These are phyloP conservation scores for Eucalyptus marginata DNA, from an alignment of 345 rosid species.

Conservation along the genomic window DNA sequence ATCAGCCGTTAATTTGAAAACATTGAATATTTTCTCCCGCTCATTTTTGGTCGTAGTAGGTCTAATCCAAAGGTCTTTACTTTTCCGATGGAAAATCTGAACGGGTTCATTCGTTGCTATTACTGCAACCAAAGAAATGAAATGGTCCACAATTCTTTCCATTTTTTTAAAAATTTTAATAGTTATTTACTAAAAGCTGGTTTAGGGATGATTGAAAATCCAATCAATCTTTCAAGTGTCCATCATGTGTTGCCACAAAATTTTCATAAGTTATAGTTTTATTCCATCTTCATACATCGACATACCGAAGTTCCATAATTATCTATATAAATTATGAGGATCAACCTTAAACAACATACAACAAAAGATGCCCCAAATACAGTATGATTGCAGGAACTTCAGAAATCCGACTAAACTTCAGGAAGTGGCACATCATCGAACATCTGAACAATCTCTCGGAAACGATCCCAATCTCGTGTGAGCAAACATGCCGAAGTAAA, in stretches of 20 bases:
- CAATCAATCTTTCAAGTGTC: too few relatives aligned
- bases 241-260: background rate
- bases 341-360: too few relatives aligned
- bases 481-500: background rate
- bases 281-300: too few relatives aligned
- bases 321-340: too few relatives aligned
- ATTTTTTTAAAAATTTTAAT: too few relatives aligned
- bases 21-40: too few relatives aligned
- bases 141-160: background rate
- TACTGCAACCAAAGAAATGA: background rate
- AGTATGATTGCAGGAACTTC: background rate
- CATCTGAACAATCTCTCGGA: accelerated
- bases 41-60: too few relatives aligned
- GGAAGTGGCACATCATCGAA: accelerated
- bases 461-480: accelerated
- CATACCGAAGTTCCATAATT: too few relatives aligned
- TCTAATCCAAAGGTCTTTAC: too few relatives aligned
- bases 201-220: too few relatives aligned
- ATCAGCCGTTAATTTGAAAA: too few relatives aligned
- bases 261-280: background rate
- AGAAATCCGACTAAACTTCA: accelerated
- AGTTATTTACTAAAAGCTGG: background rate
- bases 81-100: background rate
- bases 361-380: background rate
- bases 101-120: background rate